Evolutionary conservation across 2,329 filamentous ascomycete genomes (phyloP).

Genomic region (Penicillium sp.): DNA sequence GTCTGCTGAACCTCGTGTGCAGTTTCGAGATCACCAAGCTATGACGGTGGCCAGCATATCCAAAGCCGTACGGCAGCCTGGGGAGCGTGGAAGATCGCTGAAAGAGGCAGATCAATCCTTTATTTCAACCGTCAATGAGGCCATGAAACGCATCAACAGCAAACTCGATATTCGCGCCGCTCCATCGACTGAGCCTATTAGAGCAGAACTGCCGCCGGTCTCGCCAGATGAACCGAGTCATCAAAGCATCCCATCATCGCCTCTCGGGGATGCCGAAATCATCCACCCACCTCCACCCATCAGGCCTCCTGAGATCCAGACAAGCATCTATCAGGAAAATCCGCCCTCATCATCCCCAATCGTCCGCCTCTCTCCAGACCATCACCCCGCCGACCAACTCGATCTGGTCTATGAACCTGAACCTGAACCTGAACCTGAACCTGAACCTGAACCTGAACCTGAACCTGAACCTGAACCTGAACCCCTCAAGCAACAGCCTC

Average conservation of each 20-base stretch:
- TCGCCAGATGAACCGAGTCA: not conserved
- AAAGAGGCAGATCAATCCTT: conserved; percentile 37
- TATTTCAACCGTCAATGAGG: conserved; percentile 39
- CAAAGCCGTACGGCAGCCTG: conserved; percentile 37
- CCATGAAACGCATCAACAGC: conserved; percentile 36
- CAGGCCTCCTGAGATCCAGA: conserved; percentile 4
- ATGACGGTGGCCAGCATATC: conserved; percentile 44
- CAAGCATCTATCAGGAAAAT: conserved; percentile 1
- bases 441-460: conserved; percentile 17
- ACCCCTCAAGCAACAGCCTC: conserved; percentile 21
- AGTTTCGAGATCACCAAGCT: conserved; percentile 44
- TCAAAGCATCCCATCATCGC: not conserved
- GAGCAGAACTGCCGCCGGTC: not conserved
- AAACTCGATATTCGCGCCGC: conserved; percentile 9
- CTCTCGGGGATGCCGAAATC: not conserved
- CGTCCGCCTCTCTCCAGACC: conserved; percentile 16
- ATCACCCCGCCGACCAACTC: not conserved
- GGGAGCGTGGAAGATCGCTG: conserved; percentile 22
- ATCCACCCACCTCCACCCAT: not conserved
- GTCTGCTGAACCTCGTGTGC: conserved; percentile 23
- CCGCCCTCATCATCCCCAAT: conserved; percentile 12
- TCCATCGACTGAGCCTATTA: not conserved
- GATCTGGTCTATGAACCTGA: conserved; percentile 2
- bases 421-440: conserved; percentile 15
- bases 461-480: conserved; percentile 15